Evolutionary conservation across 2,329 filamentous ascomycete genomes (phyloP).

Genomic region (Coniella lustricola): DNA sequence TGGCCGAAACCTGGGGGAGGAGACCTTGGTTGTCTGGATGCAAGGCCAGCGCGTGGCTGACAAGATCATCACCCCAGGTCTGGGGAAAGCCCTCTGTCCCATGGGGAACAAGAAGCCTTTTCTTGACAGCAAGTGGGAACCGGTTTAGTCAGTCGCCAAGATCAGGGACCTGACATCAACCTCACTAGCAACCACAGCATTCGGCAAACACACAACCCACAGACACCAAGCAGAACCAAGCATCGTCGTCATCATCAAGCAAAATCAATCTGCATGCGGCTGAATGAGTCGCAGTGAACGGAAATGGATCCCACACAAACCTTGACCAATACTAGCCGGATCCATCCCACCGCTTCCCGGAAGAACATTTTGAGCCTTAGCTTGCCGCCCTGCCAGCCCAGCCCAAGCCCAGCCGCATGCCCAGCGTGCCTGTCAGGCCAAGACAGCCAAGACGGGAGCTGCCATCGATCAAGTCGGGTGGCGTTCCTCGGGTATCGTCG

Average conservation of each 20-base stretch:
- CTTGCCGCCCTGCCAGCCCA: not conserved
- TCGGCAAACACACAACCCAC: not conserved
- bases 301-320: too few relatives aligned
- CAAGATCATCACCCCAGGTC: not conserved
- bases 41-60: not conserved
- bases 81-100: not conserved
- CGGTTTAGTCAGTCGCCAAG: too few relatives aligned
- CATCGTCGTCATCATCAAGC: not conserved
- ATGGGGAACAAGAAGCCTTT: not conserved
- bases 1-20: conserved; percentile 2
- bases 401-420: not conserved
- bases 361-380: not conserved
- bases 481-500: not conserved
- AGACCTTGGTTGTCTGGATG: not conserved
- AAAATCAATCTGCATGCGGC: not conserved
- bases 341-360: not conserved
- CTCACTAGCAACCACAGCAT: too few relatives aligned
- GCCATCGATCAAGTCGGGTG: not conserved
- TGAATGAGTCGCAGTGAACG: not conserved
- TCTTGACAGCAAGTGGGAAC: not conserved
- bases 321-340: too few relatives aligned
- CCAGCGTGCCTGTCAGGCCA: not conserved
- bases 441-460: too few relatives aligned
- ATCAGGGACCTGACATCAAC: too few relatives aligned
- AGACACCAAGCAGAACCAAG: not conserved